These are phyloP conservation scores for Suhomyces sp. DNA, from an alignment of 805 yeast genomes.

Conservation along the genomic window DNA sequence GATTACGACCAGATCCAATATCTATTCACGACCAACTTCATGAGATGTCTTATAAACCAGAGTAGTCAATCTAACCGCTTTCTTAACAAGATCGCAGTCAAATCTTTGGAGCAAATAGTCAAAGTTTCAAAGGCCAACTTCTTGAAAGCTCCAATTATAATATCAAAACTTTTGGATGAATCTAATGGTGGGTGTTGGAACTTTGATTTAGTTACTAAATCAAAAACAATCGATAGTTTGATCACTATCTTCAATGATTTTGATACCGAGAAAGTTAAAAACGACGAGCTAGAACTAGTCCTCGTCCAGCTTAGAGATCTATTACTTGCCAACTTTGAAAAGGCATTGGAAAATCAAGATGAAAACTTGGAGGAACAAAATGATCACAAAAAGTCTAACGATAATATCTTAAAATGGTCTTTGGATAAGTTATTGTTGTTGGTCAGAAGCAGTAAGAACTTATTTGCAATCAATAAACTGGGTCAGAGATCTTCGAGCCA, in stretches of 20 bases:
- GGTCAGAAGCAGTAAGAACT: slow-evolving; percentile 45
- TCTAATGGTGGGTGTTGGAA: slow-evolving; percentile 54
- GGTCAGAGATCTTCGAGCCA: slow-evolving; percentile 8
- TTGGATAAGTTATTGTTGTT: slow-evolving; percentile 58
- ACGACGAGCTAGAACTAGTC: slow-evolving; percentile 15
- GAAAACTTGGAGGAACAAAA: slow-evolving; percentile 17
- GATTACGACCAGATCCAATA: slow-evolving; percentile 17
- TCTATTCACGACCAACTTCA: slow-evolving; percentile 61
- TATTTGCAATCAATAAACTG: slow-evolving; percentile 12
- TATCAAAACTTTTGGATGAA: slow-evolving; percentile 28
- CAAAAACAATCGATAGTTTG: slow-evolving; percentile 56
- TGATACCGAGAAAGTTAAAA: slow-evolving; percentile 12
- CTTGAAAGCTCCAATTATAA: slow-evolving; percentile 34
- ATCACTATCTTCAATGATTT: slow-evolving; percentile 23
- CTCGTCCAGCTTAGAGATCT: slow-evolving; percentile 20
- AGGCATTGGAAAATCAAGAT: slow-evolving; percentile 20
- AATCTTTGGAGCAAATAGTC: slow-evolving; percentile 45
- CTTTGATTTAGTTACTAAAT: slow-evolving; percentile 75
- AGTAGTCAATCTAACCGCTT: slow-evolving; percentile 62
- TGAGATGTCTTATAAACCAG: slow-evolving; percentile 76
- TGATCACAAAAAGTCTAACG: slow-evolving; percentile 25
- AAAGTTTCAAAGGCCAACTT: slow-evolving; percentile 38
- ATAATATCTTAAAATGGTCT: slow-evolving; percentile 52
- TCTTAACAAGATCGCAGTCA: slow-evolving; percentile 65
- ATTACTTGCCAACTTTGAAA: slow-evolving; percentile 25